Evolutionary conservation across 2,329 filamentous ascomycete species (phyloP).

Genomic region (Aspergillus pseudoviridinutans): DNA sequence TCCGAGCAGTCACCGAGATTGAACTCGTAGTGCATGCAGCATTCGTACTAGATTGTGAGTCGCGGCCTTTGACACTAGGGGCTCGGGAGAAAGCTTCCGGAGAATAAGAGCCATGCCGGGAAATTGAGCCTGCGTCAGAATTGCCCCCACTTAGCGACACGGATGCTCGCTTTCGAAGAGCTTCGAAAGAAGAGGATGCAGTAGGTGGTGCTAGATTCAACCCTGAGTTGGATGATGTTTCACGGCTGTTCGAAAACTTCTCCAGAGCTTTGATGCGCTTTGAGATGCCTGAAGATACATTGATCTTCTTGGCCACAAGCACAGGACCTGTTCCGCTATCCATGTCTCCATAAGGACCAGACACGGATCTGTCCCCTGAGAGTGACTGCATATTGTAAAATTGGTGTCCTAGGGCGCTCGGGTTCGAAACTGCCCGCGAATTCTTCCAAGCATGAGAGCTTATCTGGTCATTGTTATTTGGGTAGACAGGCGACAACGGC

Average conservation of each 20-base stretch:
- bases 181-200: constrained; percentile 56
- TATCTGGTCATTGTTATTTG: constrained; percentile 31
- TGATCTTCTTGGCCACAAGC: constrained; percentile 67
- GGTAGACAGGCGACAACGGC: constrained; percentile 66
- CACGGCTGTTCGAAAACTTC: constrained; percentile 59
- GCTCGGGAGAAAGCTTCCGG: constrained; percentile 28
- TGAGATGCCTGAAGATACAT: constrained; percentile 85
- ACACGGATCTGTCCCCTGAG: constrained; percentile 35
- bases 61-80: constrained; percentile 28
- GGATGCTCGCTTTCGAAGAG: constrained; percentile 45
- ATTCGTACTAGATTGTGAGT: constrained; percentile 24
- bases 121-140: constrained; percentile 18
- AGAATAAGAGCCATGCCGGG: constrained; percentile 25
- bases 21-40: constrained; percentile 54
- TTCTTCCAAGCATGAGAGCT: constrained; percentile 31
- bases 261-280: constrained; percentile 92
- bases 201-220: constrained; percentile 46
- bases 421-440: constrained; percentile 40
- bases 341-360: constrained; percentile 31
- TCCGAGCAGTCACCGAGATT: constrained; percentile 82
- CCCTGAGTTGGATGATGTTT: constrained; percentile 26
- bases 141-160: constrained; percentile 27
- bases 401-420: constrained; percentile 25
- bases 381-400: constrained; percentile 28
- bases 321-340: constrained; percentile 37